Conservation (phyloP, 352 stramenopile species). For the Globisporangium heterothallicum region DNA sequence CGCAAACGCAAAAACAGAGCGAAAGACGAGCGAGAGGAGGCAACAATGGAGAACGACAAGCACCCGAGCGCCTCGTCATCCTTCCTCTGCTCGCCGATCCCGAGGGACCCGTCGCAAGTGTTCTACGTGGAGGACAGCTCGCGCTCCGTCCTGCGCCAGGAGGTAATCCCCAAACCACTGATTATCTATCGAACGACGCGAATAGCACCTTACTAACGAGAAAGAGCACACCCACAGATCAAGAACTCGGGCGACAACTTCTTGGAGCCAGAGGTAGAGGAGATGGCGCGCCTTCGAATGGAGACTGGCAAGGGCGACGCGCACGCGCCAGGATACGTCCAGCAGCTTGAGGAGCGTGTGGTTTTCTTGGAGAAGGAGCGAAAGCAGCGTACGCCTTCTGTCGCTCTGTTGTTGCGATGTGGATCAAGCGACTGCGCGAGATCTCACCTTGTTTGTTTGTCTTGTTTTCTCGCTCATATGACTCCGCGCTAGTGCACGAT, state of each 20-base stretch:
- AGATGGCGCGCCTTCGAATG: constrained; percentile 13
- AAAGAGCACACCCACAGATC: constrained; percentile 5
- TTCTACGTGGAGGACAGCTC: constrained; percentile 41
- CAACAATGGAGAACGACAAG: background rate
- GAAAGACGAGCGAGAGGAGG: no score
- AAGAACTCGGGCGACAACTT: constrained; percentile 19
- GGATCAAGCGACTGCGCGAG: no score
- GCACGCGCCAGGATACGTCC: constrained; percentile 13
- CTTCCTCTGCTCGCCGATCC: constrained; percentile 69
- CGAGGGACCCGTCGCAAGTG: constrained; percentile 50
- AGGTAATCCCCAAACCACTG: no score
- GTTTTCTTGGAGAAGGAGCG: constrained; percentile 24
- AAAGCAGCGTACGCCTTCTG: constrained; percentile 24
- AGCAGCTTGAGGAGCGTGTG: constrained; percentile 29
- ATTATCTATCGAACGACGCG: no score
- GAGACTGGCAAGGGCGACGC: background rate
- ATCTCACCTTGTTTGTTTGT: constrained; percentile 8
- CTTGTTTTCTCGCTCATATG: background rate
- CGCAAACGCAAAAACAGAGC: background rate
- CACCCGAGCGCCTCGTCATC: background rate
- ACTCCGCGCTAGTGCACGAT: constrained; percentile 18
- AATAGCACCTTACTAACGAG: constrained; percentile 3
- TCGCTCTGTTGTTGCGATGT: background rate
- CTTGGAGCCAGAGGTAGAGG: constrained; percentile 29
- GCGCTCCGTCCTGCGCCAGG: no score